Evolutionary conservation across 169 alveolate species (phyloP).

Genomic region (Babesia caballi): DNA sequence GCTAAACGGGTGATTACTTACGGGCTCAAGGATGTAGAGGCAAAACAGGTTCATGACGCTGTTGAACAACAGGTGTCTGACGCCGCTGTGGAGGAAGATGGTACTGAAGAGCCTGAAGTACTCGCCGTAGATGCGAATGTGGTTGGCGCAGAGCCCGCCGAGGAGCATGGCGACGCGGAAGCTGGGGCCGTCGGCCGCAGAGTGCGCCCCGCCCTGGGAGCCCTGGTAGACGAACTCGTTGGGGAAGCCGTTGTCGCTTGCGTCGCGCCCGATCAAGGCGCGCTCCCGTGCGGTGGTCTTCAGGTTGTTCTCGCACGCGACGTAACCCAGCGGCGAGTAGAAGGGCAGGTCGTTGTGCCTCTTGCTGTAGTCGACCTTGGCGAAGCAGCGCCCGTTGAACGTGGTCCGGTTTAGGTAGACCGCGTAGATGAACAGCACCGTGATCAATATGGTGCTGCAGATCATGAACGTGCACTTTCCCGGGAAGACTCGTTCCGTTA

Average conservation of each 20-base stretch:
- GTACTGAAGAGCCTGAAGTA: constrained; percentile 78
- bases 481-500: constrained; percentile 4
- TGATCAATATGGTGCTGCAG: neutral
- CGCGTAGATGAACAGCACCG: constrained; percentile 1
- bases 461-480: neutral
- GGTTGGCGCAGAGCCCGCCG: constrained; percentile 75
- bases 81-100: constrained; percentile 81
- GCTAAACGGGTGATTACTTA: neutral
- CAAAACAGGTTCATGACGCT: constrained; percentile 74
- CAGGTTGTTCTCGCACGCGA: constrained; percentile 79
- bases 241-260: constrained; percentile 80
- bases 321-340: constrained; percentile 70
- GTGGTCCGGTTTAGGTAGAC: constrained; percentile 66
- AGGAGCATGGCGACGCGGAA: constrained; percentile 48
- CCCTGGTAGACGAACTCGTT: neutral
- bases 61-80: constrained; percentile 76
- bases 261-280: constrained; percentile 61
- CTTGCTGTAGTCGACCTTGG: constrained; percentile 66
- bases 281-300: constrained; percentile 62
- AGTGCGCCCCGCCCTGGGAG: neutral
- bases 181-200: constrained; percentile 70
- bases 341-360: constrained; percentile 18
- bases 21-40: constrained; percentile 85
- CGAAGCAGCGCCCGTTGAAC: constrained; percentile 78
- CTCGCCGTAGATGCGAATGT: constrained; percentile 78